phyloP scores from a whole-genome alignment of 176 grass and related monocot genomes.

The Secale cereale region DNA sequence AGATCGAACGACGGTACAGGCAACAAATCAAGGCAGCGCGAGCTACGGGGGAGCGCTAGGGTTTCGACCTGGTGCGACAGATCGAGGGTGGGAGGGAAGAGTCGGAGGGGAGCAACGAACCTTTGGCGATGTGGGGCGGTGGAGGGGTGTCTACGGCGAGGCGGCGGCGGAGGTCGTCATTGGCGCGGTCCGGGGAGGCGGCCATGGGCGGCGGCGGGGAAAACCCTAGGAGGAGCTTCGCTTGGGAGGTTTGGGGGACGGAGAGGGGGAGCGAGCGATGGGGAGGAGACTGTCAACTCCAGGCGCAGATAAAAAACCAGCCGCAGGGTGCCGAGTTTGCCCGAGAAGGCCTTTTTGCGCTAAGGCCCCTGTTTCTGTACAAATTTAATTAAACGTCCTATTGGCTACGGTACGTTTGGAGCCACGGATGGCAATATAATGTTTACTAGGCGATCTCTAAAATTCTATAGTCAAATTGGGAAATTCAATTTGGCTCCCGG shows the following conservation, averaged over 20 bases:
- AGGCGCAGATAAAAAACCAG: conserved; percentile 33
- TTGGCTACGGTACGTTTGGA: too few species aligned
- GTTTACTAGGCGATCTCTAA: too few species aligned
- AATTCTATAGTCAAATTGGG: too few species aligned
- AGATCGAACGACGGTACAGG: not conserved
- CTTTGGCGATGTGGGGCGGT: conserved; percentile 61
- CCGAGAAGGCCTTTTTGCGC: conserved; percentile 2
- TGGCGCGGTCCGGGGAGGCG: conserved; percentile 55
- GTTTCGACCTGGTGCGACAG: conserved; percentile 1
- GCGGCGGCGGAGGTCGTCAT: conserved; percentile 51
- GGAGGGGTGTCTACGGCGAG: conserved; percentile 65
- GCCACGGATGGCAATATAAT: too few species aligned
- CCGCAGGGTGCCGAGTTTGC: conserved; percentile 19
- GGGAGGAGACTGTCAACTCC: not conserved
- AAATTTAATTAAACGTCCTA: too few species aligned
- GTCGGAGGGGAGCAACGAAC: conserved; percentile 19
- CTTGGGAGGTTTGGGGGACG: conserved; percentile 36
- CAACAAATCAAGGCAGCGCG: not conserved
- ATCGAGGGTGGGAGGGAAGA: conserved; percentile 23
- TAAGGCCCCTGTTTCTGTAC: too few species aligned
- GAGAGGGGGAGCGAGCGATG: conserved; percentile 16
- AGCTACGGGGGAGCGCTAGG: conserved; percentile 14
- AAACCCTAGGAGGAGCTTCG: conserved; percentile 46
- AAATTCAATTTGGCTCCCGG: too few species aligned
- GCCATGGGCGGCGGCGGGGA: conserved; percentile 47